phyloP scores from a whole-genome alignment of 345 rosid genomes.

The Gossypium stocksii region DNA sequence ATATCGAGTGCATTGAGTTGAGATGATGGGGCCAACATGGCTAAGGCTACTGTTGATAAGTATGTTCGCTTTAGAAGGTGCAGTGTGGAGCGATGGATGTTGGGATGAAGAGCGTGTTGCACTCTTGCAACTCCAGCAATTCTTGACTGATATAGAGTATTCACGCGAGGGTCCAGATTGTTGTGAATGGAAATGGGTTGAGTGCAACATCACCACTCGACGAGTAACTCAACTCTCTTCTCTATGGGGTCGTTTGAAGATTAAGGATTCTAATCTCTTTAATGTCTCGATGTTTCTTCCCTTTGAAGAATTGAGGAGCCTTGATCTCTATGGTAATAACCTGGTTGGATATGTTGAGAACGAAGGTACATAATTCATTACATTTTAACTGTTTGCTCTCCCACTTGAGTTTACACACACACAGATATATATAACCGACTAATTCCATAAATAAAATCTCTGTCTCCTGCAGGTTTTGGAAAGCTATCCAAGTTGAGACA shows the following conservation, averaged over 20 bases:
- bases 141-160: neutral
- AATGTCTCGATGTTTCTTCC: neutral
- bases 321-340: neutral
- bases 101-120: no score
- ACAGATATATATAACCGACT: no score
- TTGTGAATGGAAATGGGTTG: neutral
- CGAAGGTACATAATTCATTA: no score
- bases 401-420: no score
- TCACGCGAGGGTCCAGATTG: neutral
- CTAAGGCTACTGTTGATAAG: no score
- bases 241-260: neutral
- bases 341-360: neutral
- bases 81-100: no score
- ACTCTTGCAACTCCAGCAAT: neutral
- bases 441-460: no score
- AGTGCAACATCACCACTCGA: slow-evolving; percentile 3
- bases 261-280: neutral
- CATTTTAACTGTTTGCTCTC: no score
- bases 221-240: neutral
- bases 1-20: no score
- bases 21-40: no score
- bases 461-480: neutral
- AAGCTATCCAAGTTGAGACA: neutral
- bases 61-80: no score
- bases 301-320: neutral